Percentiles rank a stretch among this genome's conserved stretches.
Conservation (phyloP, 2,329 filamentous ascomycete species). For the Botryotinia globosa region DNA sequence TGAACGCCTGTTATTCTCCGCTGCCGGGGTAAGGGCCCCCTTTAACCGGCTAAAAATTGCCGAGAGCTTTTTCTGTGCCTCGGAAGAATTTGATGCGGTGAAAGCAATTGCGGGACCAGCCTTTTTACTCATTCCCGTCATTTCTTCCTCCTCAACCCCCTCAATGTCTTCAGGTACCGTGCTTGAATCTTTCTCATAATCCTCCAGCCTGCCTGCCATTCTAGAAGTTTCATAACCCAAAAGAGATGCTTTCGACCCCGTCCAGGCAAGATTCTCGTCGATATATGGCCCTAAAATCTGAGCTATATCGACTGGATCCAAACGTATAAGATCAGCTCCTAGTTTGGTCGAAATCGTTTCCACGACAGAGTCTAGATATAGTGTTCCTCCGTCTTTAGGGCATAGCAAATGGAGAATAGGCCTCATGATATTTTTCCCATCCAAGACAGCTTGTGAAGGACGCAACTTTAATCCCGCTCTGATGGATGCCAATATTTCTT, state of each 20-base stretch:
- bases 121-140: background rate
- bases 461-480: slow-evolving; percentile 49
- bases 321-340: slow-evolving; percentile 62
- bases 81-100: slow-evolving; percentile 8
- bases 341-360: slow-evolving; percentile 59
- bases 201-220: slow-evolving; percentile 52
- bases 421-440: slow-evolving; percentile 41
- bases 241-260: slow-evolving; percentile 49
- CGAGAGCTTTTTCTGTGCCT: slow-evolving; percentile 12
- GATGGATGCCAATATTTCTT: slow-evolving; percentile 47
- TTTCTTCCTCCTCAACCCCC: slow-evolving; percentile 41
- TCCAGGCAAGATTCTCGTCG: slow-evolving; percentile 54
- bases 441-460: slow-evolving; percentile 32
- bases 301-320: slow-evolving; percentile 69
- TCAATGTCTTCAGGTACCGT: slow-evolving; percentile 44
- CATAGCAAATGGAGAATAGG: slow-evolving; percentile 59
- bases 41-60: slow-evolving; percentile 12
- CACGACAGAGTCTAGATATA: slow-evolving; percentile 59
- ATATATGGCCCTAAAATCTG: slow-evolving; percentile 68
- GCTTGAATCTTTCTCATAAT: slow-evolving; percentile 47
- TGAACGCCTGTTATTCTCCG: slow-evolving; percentile 5
- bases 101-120: slow-evolving; percentile 9
- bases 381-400: slow-evolving; percentile 52
- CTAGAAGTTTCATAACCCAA: slow-evolving; percentile 57
- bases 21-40: background rate